Conservation (phyloP, 768 basidiomycete genomes). For the Pulveroboletus frians region DNA sequence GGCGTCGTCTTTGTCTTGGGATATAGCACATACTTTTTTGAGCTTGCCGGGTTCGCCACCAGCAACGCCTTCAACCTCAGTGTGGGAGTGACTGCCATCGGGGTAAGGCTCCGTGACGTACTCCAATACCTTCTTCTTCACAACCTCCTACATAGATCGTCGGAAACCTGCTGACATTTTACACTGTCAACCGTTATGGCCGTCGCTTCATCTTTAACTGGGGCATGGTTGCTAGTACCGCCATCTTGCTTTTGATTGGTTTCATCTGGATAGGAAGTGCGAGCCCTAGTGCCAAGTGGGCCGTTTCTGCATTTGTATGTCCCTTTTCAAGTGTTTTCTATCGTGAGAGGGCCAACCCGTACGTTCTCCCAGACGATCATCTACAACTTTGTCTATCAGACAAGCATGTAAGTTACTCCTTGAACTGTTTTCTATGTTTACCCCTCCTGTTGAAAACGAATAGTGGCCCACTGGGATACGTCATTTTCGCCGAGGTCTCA, state of each 20-base stretch:
- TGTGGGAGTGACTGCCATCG: conserved; percentile 25
- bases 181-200: conserved; percentile 20
- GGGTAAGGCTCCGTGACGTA: conserved; percentile 5
- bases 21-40: conserved; percentile 33
- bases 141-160: conserved; percentile 10
- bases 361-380: conserved; percentile 19
- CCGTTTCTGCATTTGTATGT: conserved; percentile 22
- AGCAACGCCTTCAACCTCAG: conserved; percentile 31
- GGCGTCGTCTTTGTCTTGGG: conserved; percentile 26
- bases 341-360: not conserved
- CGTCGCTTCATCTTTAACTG: conserved; percentile 27
- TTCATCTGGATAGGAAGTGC: conserved; percentile 23
- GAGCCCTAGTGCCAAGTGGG: conserved; percentile 17
- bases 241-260: conserved; percentile 23
- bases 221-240: conserved; percentile 22
- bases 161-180: conserved; percentile 26
- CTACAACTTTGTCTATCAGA: conserved; percentile 29
- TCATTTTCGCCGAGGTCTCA: conserved; percentile 27
- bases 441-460: not conserved
- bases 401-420: conserved; percentile 18
- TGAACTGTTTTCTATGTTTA: not conserved
- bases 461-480: conserved; percentile 26
- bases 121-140: not conserved
- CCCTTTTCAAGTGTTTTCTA: not conserved
- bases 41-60: conserved; percentile 30